Percentiles rank a stretch among this genome's conserved stretches.
Conservation (phyloP, 257 asterid species). For the Plantago ovata region DNA sequence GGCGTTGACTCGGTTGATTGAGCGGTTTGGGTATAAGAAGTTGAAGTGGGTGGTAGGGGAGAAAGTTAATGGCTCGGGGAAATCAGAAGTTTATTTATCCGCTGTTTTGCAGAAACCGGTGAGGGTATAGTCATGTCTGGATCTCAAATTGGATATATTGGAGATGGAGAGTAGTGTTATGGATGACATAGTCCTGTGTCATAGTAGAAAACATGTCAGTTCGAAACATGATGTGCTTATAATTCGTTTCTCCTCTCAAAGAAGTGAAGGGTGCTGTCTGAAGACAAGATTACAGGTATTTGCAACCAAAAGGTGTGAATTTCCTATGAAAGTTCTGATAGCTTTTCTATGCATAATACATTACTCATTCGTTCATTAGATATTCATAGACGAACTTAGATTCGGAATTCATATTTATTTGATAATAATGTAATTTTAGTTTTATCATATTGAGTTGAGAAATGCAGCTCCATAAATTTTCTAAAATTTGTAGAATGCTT, state of each 20-base stretch:
- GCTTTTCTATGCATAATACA: constrained; percentile 22
- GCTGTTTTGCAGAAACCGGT: constrained; percentile 76
- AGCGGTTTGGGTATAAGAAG: constrained; percentile 73
- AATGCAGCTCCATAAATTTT: constrained; percentile 9
- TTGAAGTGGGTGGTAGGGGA: constrained; percentile 92
- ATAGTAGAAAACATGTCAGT: constrained; percentile 22
- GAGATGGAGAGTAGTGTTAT: constrained; percentile 19
- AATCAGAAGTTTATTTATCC: constrained; percentile 65
- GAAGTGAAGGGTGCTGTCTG: constrained; percentile 26
- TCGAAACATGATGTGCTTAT: constrained; percentile 16
- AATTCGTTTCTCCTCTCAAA: constrained; percentile 32
- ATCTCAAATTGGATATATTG: constrained; percentile 1
- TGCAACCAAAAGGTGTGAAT: constrained; percentile 22
- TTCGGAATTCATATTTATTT: constrained; percentile 19
- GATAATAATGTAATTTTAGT: constrained; percentile 13
- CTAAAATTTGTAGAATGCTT: constrained; percentile 5
- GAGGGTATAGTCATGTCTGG: constrained; percentile 32
- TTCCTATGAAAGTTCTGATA: constrained; percentile 17
- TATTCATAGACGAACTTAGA: constrained; percentile 18
- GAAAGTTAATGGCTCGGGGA: constrained; percentile 58
- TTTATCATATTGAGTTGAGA: constrained; percentile 17
- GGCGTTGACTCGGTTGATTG: constrained; percentile 64
- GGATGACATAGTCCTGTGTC: constrained; percentile 9
- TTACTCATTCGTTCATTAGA: constrained; percentile 19
- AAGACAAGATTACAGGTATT: constrained; percentile 15